Percentiles rank a stretch among this genome's conserved stretches.
Conservation (phyloP, 2,329 filamentous ascomycete genomes). For the Claviceps quebecensis region DNA sequence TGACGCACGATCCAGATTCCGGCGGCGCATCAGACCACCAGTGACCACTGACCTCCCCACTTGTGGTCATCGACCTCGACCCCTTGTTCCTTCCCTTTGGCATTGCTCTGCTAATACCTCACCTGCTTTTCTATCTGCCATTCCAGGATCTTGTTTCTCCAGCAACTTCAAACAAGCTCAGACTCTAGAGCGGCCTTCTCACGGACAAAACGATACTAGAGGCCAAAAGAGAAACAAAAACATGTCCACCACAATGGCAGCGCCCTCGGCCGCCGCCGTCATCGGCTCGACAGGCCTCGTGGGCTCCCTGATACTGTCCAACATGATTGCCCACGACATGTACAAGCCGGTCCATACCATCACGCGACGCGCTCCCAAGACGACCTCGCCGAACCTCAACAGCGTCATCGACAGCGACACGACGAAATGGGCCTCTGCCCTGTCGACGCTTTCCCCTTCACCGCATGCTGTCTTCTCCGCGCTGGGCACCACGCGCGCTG, state of each 20-base stretch:
- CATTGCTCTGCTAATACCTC: too few relatives aligned
- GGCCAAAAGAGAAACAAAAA: background rate
- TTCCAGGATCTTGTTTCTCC: background rate
- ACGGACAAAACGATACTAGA: background rate
- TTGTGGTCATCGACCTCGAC: background rate
- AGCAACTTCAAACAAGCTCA: too few relatives aligned
- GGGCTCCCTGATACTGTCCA: slow-evolving; percentile 60
- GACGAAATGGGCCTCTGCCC: slow-evolving; percentile 49
- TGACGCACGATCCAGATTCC: too few relatives aligned
- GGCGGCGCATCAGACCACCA: too few relatives aligned
- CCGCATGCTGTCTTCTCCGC: slow-evolving; percentile 60
- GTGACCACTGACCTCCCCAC: background rate
- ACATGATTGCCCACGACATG: slow-evolving; percentile 40
- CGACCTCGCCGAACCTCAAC: slow-evolving; percentile 44
- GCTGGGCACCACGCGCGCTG: slow-evolving; percentile 64
- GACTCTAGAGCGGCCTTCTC: too few relatives aligned
- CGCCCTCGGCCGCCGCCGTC: slow-evolving; percentile 28
- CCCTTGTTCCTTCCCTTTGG: background rate
- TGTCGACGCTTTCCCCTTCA: slow-evolving; percentile 38
- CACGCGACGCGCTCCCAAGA: slow-evolving; percentile 48
- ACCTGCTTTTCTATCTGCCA: background rate
- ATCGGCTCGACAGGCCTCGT: slow-evolving; percentile 54
- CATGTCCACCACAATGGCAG: background rate
- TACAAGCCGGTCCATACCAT: slow-evolving; percentile 47
- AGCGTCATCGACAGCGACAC: slow-evolving; percentile 51